phyloP scores from a whole-genome alignment of 768 basidiomycete species.

The Suillus paluster region DNA sequence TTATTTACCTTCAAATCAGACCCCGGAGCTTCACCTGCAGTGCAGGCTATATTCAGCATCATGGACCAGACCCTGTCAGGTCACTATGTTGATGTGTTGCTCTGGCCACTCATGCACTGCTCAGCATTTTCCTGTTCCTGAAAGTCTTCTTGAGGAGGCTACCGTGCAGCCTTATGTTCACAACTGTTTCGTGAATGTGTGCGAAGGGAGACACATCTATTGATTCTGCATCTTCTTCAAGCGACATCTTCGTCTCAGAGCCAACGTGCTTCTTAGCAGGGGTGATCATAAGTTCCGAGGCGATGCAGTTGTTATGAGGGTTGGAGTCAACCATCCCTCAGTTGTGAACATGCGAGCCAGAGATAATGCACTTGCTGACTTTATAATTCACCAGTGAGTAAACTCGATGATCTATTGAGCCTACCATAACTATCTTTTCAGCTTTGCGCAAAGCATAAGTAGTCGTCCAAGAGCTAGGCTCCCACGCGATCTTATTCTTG shows the following conservation, averaged over 20 bases:
- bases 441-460: conserved; percentile 4
- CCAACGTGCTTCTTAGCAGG: neutral
- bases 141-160: conserved; percentile 11
- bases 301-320: conserved; percentile 10
- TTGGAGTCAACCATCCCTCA: neutral
- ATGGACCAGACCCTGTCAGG: conserved; percentile 4
- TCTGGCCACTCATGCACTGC: neutral
- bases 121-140: conserved; percentile 5
- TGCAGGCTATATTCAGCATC: conserved; percentile 10
- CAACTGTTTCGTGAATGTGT: conserved; percentile 8
- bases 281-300: neutral
- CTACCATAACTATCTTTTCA: conserved; percentile 6
- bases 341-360: conserved; percentile 14
- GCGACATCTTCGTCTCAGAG: conserved; percentile 4
- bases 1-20: neutral
- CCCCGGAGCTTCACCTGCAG: conserved; percentile 5
- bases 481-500: neutral
- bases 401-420: neutral
- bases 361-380: conserved; percentile 11
- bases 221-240: conserved; percentile 16
- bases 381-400: conserved; percentile 11
- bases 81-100: conserved; percentile 4
- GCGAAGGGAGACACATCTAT: conserved; percentile 6
- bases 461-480: neutral
- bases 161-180: conserved; percentile 12